Evolutionary conservation across 192 early-diverging fungal species (phyloP), one percentile per base, ranked within the genome.

Genomic region (Thamnidium elegans): DNA sequence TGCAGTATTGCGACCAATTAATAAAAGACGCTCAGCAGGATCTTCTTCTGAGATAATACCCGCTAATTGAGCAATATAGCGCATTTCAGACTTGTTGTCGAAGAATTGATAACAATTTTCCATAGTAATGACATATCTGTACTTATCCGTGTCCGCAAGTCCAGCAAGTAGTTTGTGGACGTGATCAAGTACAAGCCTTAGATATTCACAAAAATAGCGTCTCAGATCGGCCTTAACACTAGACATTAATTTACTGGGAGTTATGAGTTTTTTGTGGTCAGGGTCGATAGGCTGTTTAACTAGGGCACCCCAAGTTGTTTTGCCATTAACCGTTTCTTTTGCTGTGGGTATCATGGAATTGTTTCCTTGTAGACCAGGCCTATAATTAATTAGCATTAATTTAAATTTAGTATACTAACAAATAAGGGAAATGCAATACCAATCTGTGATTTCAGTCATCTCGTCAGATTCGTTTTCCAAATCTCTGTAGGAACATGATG

Each of bases 1-100:
- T 39, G 78, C 78, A 51, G 76, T 74, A 3, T 75, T 71, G 26
- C 76, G 74, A 10, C 71, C 70, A 51, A 73, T 79, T 8, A 79
- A 56, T 50, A 73, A 63, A 6, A 79, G 71, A 26, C 71, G 65
- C 15, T 76, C 71, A 8, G 62, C 66, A 14, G 66, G 71, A 51
- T 79, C 78, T 8, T 46, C 50, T 5, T 56, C 44, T 7, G 50
- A 62, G 54, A 79, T 69, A 4, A 79, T 10, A 11, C 67, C 72
- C 39, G 74, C 74, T 21, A 73, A 26, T 15, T 74, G 47, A 17
- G 78, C 78, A 30, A 75, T 71, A 42, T 66, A 46, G 32, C 78
- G 55, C 74, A 79, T 76, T 4, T 69, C 59, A 10, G 63, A 60
- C 53, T 79, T 79, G 50, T 74, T 13, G 26, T 26, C 26, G 15